These are phyloP conservation scores for Penicillium palitans DNA, from an alignment of 2,329 filamentous ascomycete genomes.

Conservation along the genomic window DNA sequence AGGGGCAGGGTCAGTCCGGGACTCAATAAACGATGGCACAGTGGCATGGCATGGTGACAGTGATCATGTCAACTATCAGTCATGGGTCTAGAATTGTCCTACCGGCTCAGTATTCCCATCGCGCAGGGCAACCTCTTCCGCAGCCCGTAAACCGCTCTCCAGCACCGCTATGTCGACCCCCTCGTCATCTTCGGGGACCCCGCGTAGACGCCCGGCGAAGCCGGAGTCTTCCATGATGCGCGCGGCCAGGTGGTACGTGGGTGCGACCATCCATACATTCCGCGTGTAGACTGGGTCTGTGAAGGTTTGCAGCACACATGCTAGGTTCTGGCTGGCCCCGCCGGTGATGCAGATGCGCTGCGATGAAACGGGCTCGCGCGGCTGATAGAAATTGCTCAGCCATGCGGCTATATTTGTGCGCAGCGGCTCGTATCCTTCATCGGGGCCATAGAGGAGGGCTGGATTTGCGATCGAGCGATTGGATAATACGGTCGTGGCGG, in stretches of 20 bases:
- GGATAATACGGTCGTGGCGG: conserved; percentile 62
- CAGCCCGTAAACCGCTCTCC: conserved; percentile 51
- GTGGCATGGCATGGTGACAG: background rate
- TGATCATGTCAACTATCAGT: background rate
- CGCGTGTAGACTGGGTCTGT: conserved; percentile 75
- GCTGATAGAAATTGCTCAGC: conserved; percentile 65
- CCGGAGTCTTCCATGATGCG: conserved; percentile 82
- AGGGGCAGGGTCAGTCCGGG: conserved; percentile 5
- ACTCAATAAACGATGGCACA: conserved; percentile 6
- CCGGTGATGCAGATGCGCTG: conserved; percentile 77
- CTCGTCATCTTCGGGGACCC: conserved; percentile 73
- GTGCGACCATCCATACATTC: conserved; percentile 76
- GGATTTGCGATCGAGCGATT: conserved; percentile 60
- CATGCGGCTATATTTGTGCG: conserved; percentile 68
- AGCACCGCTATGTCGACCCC: conserved; percentile 70
- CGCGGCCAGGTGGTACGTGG: conserved; percentile 81
- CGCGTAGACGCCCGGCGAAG: conserved; percentile 65
- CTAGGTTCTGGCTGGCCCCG: conserved; percentile 80
- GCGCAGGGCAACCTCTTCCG: conserved; percentile 47
- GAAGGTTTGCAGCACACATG: conserved; percentile 74
- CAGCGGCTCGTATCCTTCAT: conserved; percentile 70
- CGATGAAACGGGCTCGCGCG: conserved; percentile 44
- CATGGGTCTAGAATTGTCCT: conserved; percentile 22
- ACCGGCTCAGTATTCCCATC: conserved; percentile 48
- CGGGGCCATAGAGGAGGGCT: conserved; percentile 76